These are phyloP conservation scores for Stereocaulon alpinum DNA, from an alignment of 495 filamentous ascomycete genomes.

Conservation along the genomic window DNA sequence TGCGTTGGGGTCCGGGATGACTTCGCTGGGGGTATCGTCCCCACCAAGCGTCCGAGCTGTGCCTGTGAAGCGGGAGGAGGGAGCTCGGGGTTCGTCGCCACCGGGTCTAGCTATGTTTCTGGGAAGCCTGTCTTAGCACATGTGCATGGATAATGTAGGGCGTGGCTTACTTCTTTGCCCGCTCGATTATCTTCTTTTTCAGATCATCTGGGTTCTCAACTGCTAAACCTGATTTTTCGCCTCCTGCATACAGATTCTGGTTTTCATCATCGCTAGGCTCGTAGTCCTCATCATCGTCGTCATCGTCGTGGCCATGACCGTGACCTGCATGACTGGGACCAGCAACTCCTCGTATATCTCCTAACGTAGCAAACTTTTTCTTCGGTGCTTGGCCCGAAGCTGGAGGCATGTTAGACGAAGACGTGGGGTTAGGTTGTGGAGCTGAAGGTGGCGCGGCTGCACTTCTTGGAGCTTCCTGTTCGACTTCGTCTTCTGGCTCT, in stretches of 20 bases:
- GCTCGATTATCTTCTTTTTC: slow-evolving; percentile 68
- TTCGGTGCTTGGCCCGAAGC: slow-evolving; percentile 31
- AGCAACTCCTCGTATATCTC: slow-evolving; percentile 33
- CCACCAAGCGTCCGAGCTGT: slow-evolving; percentile 80
- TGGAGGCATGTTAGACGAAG: slow-evolving; percentile 18
- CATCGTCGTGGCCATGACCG: slow-evolving; percentile 46
- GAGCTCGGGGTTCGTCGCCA: slow-evolving; percentile 41
- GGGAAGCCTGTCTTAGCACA: background rate
- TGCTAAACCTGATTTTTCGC: slow-evolving; percentile 91
- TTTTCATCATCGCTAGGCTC: slow-evolving; percentile 52
- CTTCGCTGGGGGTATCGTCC: slow-evolving; percentile 68
- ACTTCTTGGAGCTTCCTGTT: slow-evolving; percentile 25
- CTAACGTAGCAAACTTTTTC: slow-evolving; percentile 49
- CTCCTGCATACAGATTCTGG: slow-evolving; percentile 84
- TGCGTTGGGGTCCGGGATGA: slow-evolving; percentile 54
- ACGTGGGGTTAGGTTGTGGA: slow-evolving; percentile 20
- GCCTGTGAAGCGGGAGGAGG: slow-evolving; percentile 62
- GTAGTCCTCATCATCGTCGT: slow-evolving; percentile 48
- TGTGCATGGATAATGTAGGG: too few relatives aligned
- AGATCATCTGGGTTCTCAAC: slow-evolving; percentile 80
- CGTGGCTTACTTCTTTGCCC: slow-evolving; percentile 58
- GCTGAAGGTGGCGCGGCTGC: slow-evolving; percentile 8
- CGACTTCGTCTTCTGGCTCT: slow-evolving; percentile 41
- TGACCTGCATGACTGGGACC: slow-evolving; percentile 31
- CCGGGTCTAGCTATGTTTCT: slow-evolving; percentile 51